phyloP scores from a whole-genome alignment of 805 yeast species.

The Komagataella populi region DNA sequence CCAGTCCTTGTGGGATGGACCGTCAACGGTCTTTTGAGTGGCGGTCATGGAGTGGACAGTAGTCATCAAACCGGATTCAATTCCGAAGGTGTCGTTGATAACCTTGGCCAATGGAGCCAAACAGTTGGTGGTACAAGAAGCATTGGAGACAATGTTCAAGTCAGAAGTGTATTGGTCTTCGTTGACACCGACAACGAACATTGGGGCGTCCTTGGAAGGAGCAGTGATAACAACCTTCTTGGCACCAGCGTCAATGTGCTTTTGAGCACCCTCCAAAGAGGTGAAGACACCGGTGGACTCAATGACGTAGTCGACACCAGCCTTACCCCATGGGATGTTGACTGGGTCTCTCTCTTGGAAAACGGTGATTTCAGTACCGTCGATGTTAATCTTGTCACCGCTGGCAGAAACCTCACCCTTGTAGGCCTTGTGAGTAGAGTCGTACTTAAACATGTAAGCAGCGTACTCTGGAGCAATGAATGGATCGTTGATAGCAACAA shows the following conservation, averaged over 20 bases:
- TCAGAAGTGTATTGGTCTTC: constrained; percentile 65
- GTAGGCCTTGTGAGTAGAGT: constrained; percentile 84
- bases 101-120: constrained; percentile 91
- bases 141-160: constrained; percentile 72
- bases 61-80: constrained; percentile 90
- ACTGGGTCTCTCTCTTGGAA: constrained; percentile 80
- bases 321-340: constrained; percentile 76
- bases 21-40: constrained; percentile 92
- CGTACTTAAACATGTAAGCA: constrained; percentile 91
- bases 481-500: constrained; percentile 86
- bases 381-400: constrained; percentile 48
- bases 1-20: constrained; percentile 97
- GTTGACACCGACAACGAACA: constrained; percentile 91
- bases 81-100: constrained; percentile 72
- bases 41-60: constrained; percentile 95
- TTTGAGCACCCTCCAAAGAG: constrained; percentile 63
- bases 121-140: constrained; percentile 94
- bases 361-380: constrained; percentile 53
- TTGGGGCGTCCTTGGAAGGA: constrained; percentile 88
- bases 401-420: constrained; percentile 54
- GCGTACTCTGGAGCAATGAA: constrained; percentile 85
- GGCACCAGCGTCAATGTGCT: constrained; percentile 85
- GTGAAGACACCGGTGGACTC: constrained; percentile 96
- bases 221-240: constrained; percentile 92
- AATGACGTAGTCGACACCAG: constrained; percentile 74